These are phyloP conservation scores for Mariannaea elegans DNA, from an alignment of 2,329 filamentous ascomycete genomes.

Conservation along the genomic window DNA sequence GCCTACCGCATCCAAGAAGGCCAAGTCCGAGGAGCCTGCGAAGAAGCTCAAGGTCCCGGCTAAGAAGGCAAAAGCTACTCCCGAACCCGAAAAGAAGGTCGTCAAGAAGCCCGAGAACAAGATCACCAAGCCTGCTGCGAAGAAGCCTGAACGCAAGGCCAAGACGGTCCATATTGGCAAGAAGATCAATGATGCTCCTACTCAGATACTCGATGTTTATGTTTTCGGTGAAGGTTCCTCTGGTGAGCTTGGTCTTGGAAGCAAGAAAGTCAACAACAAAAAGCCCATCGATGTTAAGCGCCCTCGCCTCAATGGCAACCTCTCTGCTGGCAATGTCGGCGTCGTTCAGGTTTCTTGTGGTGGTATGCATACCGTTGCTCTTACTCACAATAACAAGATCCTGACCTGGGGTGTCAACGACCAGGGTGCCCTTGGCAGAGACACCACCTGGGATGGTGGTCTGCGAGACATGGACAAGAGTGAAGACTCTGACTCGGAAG, in stretches of 20 bases:
- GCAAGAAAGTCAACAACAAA: conserved; percentile 68
- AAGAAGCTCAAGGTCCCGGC: conserved; percentile 38
- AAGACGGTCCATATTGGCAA: conserved; percentile 65
- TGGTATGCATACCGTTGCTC: conserved; percentile 81
- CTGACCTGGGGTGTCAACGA: conserved; percentile 91
- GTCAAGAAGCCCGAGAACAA: conserved; percentile 25
- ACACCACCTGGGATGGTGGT: conserved; percentile 74
- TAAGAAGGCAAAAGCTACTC: conserved; percentile 59
- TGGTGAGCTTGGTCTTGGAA: conserved; percentile 85
- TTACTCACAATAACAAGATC: conserved; percentile 84
- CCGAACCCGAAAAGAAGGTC: conserved; percentile 21
- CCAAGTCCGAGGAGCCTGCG: conserved; percentile 30
- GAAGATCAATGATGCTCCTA: conserved; percentile 74
- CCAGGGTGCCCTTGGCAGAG: conserved; percentile 79
- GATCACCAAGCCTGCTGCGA: conserved; percentile 19
- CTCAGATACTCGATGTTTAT: conserved; percentile 73
- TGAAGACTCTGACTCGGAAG: conserved; percentile 62
- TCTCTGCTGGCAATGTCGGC: conserved; percentile 67
- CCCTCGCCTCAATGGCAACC: conserved; percentile 80
- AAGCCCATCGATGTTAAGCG: conserved; percentile 80
- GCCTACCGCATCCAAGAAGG: conserved; percentile 35
- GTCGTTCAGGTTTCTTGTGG: conserved; percentile 81
- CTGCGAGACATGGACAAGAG: conserved; percentile 64
- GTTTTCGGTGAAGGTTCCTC: conserved; percentile 82
- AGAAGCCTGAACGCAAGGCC: conserved; percentile 43